Percentiles rank a stretch among this genome's conserved stretches.
Conservation (phyloP, 2,329 filamentous ascomycete genomes). For the Aciculosporium take region DNA sequence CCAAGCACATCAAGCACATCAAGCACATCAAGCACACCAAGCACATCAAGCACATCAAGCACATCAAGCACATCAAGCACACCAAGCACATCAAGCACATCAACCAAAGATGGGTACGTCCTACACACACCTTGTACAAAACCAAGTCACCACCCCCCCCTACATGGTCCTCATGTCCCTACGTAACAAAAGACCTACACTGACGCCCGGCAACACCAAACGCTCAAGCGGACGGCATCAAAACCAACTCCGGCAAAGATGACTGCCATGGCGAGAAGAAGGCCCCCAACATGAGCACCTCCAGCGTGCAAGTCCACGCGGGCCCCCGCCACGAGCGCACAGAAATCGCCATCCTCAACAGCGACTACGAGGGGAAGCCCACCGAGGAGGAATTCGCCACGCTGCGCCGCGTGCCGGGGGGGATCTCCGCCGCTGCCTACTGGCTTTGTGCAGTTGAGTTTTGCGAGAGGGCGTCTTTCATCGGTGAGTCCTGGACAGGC, state of each 20-base stretch:
- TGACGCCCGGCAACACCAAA: neutral
- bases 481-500: slow-evolving; percentile 25
- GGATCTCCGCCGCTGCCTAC: slow-evolving; percentile 38
- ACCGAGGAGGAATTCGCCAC: slow-evolving; percentile 39
- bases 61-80: too few species aligned
- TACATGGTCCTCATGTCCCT: neutral
- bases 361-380: slow-evolving; percentile 26
- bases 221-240: neutral
- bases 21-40: too few species aligned
- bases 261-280: neutral
- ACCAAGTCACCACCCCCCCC: too few species aligned
- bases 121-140: too few species aligned
- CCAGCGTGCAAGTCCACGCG: neutral
- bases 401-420: slow-evolving; percentile 36
- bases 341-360: slow-evolving; percentile 7
- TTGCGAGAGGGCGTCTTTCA: slow-evolving; percentile 46
- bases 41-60: too few species aligned
- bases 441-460: slow-evolving; percentile 45
- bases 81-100: too few species aligned
- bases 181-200: neutral
- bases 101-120: neutral
- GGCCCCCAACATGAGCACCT: too few species aligned
- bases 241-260: neutral
- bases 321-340: neutral
- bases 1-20: too few species aligned